Conservation (phyloP, 2,329 filamentous ascomycete genomes). For the Arthrobotrys sinensis region DNA sequence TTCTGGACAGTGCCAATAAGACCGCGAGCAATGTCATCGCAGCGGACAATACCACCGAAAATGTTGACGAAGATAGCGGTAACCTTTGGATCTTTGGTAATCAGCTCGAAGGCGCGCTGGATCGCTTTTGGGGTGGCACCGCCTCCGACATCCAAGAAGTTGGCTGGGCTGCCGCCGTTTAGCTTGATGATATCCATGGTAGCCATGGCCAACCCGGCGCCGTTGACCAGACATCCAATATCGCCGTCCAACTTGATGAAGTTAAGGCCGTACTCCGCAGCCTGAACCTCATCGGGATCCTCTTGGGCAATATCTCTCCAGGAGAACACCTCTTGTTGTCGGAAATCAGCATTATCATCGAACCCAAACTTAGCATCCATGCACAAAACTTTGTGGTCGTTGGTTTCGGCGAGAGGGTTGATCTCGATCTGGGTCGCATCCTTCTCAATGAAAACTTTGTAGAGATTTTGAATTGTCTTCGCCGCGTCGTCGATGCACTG, state of each 20-base stretch:
- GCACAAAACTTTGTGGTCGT: constrained; percentile 96
- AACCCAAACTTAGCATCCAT: constrained; percentile 99
- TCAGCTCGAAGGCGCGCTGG: constrained; percentile 97
- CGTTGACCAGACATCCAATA: constrained; percentile 98
- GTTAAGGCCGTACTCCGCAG: constrained; percentile 93
- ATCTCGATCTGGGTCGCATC: constrained; percentile 99
- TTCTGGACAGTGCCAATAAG: constrained; percentile 94
- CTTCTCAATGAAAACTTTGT: constrained; percentile 98
- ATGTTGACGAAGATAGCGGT: constrained; percentile 99
- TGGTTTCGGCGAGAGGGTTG: constrained; percentile 98
- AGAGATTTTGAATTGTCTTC: constrained; percentile 97
- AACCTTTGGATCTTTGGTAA: constrained; percentile 98
- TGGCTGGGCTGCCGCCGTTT: constrained; percentile 94
- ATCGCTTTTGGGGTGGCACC: constrained; percentile 97
- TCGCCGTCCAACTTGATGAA: constrained; percentile 99
- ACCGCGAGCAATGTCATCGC: constrained; percentile 96
- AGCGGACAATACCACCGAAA: constrained; percentile 98
- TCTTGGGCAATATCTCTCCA: constrained; percentile 97
- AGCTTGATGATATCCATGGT: constrained; percentile 99
- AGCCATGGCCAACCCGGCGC: constrained; percentile 98
- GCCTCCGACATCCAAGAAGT: constrained; percentile 98
- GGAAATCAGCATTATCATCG: constrained; percentile 98
- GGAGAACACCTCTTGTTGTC: constrained; percentile 94
- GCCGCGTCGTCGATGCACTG: constrained; percentile 97
- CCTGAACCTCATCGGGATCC: constrained; percentile 97